Evolutionary conservation across 805 yeast species (phyloP).

Genomic region (Wickerhamia fluorescens): DNA sequence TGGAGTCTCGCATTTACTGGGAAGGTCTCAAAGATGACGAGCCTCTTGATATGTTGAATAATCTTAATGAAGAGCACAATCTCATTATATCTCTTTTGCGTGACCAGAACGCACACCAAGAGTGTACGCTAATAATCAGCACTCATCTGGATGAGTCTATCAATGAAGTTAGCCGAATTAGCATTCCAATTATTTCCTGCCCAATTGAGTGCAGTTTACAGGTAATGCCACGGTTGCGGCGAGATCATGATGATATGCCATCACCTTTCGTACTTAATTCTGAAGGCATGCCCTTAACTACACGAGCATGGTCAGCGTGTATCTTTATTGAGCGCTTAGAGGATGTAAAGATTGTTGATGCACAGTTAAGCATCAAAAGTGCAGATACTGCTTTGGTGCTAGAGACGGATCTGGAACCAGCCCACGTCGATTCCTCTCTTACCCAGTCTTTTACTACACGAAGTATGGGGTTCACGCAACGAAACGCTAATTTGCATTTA

Average conservation of each 20-base stretch:
- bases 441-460: conserved; percentile 25
- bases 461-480: conserved; percentile 31
- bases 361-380: conserved; percentile 16
- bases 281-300: too few relatives aligned
- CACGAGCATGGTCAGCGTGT: too few relatives aligned
- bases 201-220: conserved; percentile 17
- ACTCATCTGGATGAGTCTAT: conserved; percentile 10
- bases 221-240: conserved; percentile 22
- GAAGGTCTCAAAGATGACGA: conserved; percentile 34
- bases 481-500: too few relatives aligned
- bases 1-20: too few relatives aligned
- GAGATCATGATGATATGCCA: conserved; percentile 25
- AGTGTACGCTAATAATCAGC: too few relatives aligned
- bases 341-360: conserved; percentile 11
- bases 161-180: conserved; percentile 16
- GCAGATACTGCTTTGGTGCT: conserved; percentile 21
- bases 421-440: background rate
- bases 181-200: conserved; percentile 16
- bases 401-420: conserved; percentile 7
- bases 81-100: conserved; percentile 18
- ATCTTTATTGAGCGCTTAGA: conserved; percentile 3
- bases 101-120: conserved; percentile 11
- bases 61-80: conserved; percentile 7
- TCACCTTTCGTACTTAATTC: conserved; percentile 25
- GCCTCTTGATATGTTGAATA: conserved; percentile 19